phyloP scores from a whole-genome alignment of 257 asterid genomes.

The Misopates orontium region DNA sequence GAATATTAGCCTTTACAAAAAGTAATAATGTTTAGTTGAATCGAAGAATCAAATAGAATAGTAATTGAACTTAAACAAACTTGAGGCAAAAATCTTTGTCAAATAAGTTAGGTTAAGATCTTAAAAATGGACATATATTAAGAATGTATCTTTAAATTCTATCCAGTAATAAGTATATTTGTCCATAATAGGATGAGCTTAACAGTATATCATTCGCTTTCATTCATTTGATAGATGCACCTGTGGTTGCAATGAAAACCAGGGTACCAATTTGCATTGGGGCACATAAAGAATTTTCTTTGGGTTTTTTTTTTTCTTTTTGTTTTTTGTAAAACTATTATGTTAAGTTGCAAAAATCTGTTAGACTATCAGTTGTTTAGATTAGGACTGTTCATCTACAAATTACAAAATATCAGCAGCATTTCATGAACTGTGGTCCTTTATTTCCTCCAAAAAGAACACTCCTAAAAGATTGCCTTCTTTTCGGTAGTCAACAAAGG shows the following conservation, averaged over 20 bases:
- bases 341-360: constrained; percentile 35
- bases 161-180: not conserved
- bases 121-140: not conserved
- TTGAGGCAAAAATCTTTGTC: not conserved
- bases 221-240: constrained; percentile 24
- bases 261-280: constrained; percentile 35
- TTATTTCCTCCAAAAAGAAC: constrained; percentile 27
- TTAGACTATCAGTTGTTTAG: constrained; percentile 38
- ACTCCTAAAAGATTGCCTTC: constrained; percentile 25
- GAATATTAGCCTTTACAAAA: not conserved
- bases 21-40: too few species aligned
- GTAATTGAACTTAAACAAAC: not conserved
- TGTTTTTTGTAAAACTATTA: constrained; percentile 32
- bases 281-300: constrained; percentile 36
- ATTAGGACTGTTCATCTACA: constrained; percentile 47
- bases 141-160: not conserved
- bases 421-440: constrained; percentile 57
- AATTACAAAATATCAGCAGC: constrained; percentile 37
- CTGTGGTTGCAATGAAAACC: constrained; percentile 37
- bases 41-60: too few species aligned
- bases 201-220: not conserved
- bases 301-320: constrained; percentile 7
- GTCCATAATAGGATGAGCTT: not conserved
- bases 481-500: constrained; percentile 36
- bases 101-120: not conserved